These are phyloP conservation scores for Rhododendron vialii DNA, from an alignment of 148 eudicot species.

Conservation along the genomic window DNA sequence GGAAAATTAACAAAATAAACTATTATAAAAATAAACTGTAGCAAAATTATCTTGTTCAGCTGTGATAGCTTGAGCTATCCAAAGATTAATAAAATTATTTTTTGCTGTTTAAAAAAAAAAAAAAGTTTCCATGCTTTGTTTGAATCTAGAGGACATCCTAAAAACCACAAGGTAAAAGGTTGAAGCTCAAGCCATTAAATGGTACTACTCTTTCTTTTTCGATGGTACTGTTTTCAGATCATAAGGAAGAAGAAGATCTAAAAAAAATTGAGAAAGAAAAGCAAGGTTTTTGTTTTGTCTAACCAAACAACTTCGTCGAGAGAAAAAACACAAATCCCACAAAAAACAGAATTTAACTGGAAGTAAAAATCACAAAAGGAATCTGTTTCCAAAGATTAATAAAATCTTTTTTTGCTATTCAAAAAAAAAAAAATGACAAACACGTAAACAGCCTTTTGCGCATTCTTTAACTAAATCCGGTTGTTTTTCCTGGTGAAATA, in stretches of 20 bases:
- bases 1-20: neutral
- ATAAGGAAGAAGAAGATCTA: neutral
- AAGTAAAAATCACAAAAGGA: neutral
- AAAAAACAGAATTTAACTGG: neutral
- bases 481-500: neutral
- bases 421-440: neutral
- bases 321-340: neutral
- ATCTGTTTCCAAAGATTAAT: neutral
- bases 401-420: neutral
- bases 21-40: neutral
- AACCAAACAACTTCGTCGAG: neutral
- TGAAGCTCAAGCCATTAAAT: conserved; percentile 9
- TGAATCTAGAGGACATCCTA: neutral
- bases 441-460: neutral
- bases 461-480: neutral
- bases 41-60: neutral
- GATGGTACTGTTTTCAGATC: neutral
- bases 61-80: neutral
- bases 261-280: neutral
- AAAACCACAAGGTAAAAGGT: conserved; percentile 1
- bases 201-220: neutral
- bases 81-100: too few species aligned
- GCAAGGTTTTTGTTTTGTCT: neutral
- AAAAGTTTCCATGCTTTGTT: neutral
- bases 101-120: neutral